These are phyloP conservation scores for Fusarium subglutinans DNA, from an alignment of 2,329 filamentous ascomycete genomes.

Conservation along the genomic window DNA sequence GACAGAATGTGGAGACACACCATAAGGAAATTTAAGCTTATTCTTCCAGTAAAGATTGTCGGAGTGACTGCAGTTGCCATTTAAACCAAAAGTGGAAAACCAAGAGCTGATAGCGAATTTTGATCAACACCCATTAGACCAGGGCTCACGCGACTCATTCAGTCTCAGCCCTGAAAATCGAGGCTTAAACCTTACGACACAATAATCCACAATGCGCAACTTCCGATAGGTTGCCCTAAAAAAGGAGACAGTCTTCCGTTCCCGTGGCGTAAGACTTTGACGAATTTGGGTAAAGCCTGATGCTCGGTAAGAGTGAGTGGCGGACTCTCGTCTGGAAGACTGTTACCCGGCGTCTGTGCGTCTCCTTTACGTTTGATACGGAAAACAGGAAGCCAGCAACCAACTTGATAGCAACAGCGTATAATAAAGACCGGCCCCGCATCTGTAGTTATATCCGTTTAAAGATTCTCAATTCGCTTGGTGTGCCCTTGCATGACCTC, in stretches of 20 bases:
- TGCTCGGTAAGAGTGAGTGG: background rate
- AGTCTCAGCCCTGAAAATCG: background rate
- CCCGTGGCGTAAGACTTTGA: background rate
- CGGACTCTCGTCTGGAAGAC: background rate
- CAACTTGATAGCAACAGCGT: background rate
- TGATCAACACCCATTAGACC: background rate
- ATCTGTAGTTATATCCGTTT: background rate
- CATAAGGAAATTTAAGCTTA: background rate
- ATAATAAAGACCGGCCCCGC: background rate
- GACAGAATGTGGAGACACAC: too few relatives aligned
- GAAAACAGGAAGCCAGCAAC: background rate
- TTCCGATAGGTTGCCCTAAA: background rate
- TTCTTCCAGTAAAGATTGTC: background rate
- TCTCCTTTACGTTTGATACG: background rate
- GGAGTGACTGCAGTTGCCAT: fast-evolving
- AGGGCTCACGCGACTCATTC: background rate
- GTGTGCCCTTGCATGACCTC: background rate
- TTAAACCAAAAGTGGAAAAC: too few relatives aligned
- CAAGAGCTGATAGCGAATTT: background rate
- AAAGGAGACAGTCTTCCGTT: background rate
- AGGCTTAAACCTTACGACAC: background rate
- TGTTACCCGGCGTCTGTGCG: background rate
- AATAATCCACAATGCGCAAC: background rate
- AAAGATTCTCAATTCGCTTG: background rate
- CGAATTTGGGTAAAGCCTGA: background rate